Evolutionary conservation across 805 yeast genomes (phyloP).

Genomic region (Candida nanaspora): DNA sequence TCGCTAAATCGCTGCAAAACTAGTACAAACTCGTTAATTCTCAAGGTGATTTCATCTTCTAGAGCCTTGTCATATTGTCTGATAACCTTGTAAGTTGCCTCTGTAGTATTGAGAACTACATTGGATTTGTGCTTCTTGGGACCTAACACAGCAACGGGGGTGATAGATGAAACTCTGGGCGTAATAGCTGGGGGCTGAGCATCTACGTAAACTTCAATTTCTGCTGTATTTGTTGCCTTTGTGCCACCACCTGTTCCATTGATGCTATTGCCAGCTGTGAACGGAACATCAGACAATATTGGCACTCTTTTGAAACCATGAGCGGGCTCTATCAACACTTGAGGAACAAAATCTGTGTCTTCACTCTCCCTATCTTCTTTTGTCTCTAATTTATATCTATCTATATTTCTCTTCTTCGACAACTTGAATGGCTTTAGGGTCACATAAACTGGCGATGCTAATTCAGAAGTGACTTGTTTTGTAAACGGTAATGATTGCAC

Average conservation of each 20-base stretch:
- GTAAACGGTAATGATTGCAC: neutral
- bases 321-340: neutral
- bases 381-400: neutral
- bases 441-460: neutral
- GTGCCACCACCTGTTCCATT: too few relatives aligned
- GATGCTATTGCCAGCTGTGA: neutral
- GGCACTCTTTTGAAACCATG: neutral
- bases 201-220: too few relatives aligned
- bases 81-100: conserved; percentile 1
- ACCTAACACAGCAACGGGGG: neutral
- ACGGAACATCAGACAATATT: neutral
- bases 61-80: conserved; percentile 1
- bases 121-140: too few relatives aligned
- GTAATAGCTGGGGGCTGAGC: too few relatives aligned
- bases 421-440: conserved; percentile 13
- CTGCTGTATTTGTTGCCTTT: neutral
- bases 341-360: neutral
- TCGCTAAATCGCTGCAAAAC: conserved; percentile 4
- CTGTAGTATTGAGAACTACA: too few relatives aligned
- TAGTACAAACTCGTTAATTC: conserved; percentile 3
- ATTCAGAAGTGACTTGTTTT: neutral
- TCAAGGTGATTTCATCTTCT: conserved; percentile 5
- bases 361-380: neutral
- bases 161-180: neutral
- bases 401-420: neutral